Evolutionary conservation across 23 red algal species (phyloP), one percentile per base, ranked within the genome.

Genomic region (Gracilaria vermiculophylla): DNA sequence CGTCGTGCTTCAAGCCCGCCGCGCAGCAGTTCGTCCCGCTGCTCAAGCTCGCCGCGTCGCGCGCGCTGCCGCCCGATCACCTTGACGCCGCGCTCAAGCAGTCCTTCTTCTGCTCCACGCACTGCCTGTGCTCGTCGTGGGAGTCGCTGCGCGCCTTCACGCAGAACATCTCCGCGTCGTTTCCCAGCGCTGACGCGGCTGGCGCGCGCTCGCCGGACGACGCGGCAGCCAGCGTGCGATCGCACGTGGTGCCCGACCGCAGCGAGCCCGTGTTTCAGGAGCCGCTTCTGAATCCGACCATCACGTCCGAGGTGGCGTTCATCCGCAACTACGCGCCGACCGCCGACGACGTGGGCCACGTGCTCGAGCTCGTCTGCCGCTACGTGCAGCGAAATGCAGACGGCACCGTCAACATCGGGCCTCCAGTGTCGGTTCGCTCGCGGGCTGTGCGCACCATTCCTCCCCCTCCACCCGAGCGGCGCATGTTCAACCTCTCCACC

Each of bases 301-400:
- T 82, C 21, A 54, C 88, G 47, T 57, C 78, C 3, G 94, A 96
- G 50, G 76, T 87, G 51, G 94, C 85, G 20, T 96, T 91, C 49
- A 86, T 91, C 52, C 94, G 94, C 34, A 87, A 85, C 42, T 96
- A 91, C 62, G 88, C 94, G 12, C 94, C 94, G 6, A 96, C 78
- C 10, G 52, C 37, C 6, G 82, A 84, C 57, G 87, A 96, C 81
- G 76, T 96, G 31, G 94, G 94, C 44, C 85, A 91, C 29, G 79
- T 89, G 3, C 83, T 96, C 41, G 76, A 84, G 50, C 87, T 96
- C 36, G 94, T 89, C 7, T 96, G 94, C 60, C 87, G 94, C 41
- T 96, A 96, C 54, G 87, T 92, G n/a, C 85, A 89, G 69, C 75
- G 85, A 66, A 66, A 82, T 56, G 69, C 94, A 52, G 77, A 84